Base-by-base conservation (phyloP, 768 basidiomycete genomes). In the Gyrodon lividus region DNA sequence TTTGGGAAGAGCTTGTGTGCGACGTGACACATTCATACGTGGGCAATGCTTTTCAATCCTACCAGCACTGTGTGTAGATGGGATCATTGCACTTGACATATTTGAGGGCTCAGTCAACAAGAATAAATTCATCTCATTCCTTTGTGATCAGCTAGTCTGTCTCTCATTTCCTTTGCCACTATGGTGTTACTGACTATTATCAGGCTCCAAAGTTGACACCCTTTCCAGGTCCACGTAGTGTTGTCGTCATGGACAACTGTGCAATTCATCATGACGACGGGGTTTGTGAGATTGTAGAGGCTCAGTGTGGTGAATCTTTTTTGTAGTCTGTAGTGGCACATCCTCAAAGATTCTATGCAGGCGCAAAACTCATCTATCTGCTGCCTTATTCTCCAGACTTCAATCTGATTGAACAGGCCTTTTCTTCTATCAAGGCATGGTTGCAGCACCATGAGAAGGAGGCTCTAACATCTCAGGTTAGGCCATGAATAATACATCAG, bases 171-270 rank as follows among this genome's bases (percentile, higher is more conserved):
- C 17, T 37, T n/a, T 37, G 6, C n/a, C n/a, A n/a, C n/a, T n/a
- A n/a, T 19, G 14, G 33, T 34, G 33, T 34, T 35, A 35, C 35
- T 35, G 14, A 37, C n/a, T 17, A 4, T 37, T 19, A 3, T 37
- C 19, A 62, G 63, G 60, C 64, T 6, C 66, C 64, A 14, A 47
- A 58, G 26, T 46, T 69, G 22, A 70, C 63, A 23, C 72, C 72
- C 17, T 76, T 67, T 57, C 72, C 72, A 1, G 67, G 61, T 12
- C 59, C 58, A 16, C 42, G 51, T 17, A 76, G 73, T 60, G 63
- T 73, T 8, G 59, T 75, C 37, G 60, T 76, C 1, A 39, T 75
- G 19, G 69, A 74, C 44, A 75, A 75, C 54, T 73, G 72, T 49
- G 56, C 65, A 8, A 75, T 75, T 44, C 73, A 76, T 51, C 72